Conservation (phyloP, 2,329 filamentous ascomycete genomes). For the Pseudocercospora fijiensis region DNA sequence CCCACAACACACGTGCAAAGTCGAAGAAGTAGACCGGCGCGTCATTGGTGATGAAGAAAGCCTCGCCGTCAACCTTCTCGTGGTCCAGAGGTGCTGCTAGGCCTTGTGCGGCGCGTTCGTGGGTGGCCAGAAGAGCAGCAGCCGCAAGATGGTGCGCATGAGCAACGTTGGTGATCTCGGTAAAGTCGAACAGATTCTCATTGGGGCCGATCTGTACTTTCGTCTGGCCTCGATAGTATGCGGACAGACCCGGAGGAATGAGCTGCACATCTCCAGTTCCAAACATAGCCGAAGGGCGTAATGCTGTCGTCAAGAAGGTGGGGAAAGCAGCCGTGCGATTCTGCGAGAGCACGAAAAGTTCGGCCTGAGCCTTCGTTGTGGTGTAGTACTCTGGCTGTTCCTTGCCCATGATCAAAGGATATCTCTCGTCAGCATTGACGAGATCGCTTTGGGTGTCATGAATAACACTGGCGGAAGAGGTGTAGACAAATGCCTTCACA, state of each 20-base stretch:
- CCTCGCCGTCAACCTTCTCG: conserved; percentile 52
- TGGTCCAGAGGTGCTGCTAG: conserved; percentile 45
- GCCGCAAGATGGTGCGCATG: conserved; percentile 54
- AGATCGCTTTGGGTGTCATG: conserved; percentile 48
- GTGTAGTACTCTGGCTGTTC: conserved; percentile 54
- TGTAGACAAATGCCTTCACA: conserved; percentile 56
- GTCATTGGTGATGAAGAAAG: conserved; percentile 55
- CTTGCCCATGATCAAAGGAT: conserved; percentile 47
- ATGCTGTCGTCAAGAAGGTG: conserved; percentile 50
- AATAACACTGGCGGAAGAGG: conserved; percentile 52
- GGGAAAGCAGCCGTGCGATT: conserved; percentile 45
- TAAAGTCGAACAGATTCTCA: conserved; percentile 56
- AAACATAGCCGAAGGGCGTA: conserved; percentile 54
- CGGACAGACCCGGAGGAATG: conserved; percentile 47
- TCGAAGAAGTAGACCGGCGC: conserved; percentile 54
- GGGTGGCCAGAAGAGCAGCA: conserved; percentile 49
- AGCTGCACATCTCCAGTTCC: conserved; percentile 51
- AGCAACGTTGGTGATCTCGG: conserved; percentile 54
- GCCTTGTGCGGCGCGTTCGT: conserved; percentile 36
- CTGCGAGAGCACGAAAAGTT: conserved; percentile 49
- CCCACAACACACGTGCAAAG: conserved; percentile 50
- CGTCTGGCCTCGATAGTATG: conserved; percentile 49
- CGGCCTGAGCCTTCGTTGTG: conserved; percentile 52
- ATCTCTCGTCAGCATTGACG: conserved; percentile 52
- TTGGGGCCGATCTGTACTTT: conserved; percentile 54